These are phyloP conservation scores for Linanthus parryae DNA, from an alignment of 148 eudicot genomes.

Conservation along the genomic window DNA sequence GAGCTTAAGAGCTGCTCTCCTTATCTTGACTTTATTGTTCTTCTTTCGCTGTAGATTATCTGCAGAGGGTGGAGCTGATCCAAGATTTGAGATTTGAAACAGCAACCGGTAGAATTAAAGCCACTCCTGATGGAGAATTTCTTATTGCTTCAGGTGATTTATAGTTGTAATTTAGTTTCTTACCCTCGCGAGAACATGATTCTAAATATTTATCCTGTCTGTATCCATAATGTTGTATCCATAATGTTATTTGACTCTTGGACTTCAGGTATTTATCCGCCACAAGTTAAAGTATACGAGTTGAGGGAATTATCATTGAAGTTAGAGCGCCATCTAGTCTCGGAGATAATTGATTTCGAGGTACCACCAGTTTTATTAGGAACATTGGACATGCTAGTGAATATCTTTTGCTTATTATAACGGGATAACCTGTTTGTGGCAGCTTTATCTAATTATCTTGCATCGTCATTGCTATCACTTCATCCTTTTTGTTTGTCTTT, in stretches of 20 bases:
- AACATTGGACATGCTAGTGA: no score
- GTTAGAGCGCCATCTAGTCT: slow-evolving; percentile 85
- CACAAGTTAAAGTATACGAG: slow-evolving; percentile 93
- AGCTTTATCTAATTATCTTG: no score
- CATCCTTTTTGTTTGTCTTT: no score
- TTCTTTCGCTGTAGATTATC: slow-evolving; percentile 37
- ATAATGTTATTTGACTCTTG: slow-evolving; percentile 1
- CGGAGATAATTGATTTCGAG: slow-evolving; percentile 88
- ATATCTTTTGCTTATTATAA: no score
- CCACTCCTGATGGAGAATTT: slow-evolving; percentile 93
- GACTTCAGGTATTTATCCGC: slow-evolving; percentile 82
- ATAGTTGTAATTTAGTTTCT: no score
- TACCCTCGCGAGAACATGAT: no score
- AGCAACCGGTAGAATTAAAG: slow-evolving; percentile 79
- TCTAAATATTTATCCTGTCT: neutral
- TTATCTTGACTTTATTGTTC: slow-evolving; percentile 4
- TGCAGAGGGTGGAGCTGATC: slow-evolving; percentile 71
- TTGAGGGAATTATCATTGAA: slow-evolving; percentile 75
- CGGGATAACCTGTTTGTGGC: no score
- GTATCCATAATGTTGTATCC: slow-evolving; percentile 6
- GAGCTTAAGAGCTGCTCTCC: neutral
- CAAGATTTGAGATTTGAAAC: slow-evolving; percentile 91
- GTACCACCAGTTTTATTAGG: no score
- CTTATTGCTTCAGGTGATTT: slow-evolving; percentile 82
- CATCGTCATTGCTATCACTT: no score